phyloP scores from a whole-genome alignment of 768 basidiomycete species.

The Ramaria sp. region DNA sequence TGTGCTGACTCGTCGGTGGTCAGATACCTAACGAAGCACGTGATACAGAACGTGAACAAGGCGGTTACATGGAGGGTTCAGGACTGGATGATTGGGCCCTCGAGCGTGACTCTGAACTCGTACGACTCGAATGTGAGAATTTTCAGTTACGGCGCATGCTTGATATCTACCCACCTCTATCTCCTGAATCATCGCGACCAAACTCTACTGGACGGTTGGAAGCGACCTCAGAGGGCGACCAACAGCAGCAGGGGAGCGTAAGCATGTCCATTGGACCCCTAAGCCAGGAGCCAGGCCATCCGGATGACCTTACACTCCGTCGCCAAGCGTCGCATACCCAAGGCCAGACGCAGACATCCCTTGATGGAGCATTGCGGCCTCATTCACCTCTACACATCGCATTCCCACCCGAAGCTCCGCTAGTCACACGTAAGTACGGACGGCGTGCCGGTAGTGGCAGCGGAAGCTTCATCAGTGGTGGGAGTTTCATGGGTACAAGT shows the following conservation, averaged over 20 bases:
- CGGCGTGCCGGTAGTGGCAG: not conserved
- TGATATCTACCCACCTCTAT: slow-evolving; percentile 24
- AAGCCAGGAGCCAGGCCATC: not conserved
- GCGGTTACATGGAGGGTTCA: slow-evolving; percentile 3
- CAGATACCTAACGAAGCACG: slow-evolving; percentile 15
- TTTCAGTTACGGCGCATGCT: slow-evolving; percentile 65
- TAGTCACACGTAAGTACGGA: slow-evolving; percentile 4
- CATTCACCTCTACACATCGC: slow-evolving; percentile 1
- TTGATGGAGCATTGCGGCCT: not conserved
- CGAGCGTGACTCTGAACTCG: slow-evolving; percentile 85
- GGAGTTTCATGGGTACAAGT: not conserved
- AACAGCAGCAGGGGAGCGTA: not conserved
- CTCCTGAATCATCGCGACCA: not conserved
- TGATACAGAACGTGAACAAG: not conserved
- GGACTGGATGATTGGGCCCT: slow-evolving; percentile 59
- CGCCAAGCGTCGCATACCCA: not conserved
- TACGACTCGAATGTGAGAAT: slow-evolving; percentile 82
- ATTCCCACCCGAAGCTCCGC: not conserved
- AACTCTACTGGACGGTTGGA: not conserved
- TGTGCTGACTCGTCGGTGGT: not conserved
- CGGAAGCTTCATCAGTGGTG: not conserved
- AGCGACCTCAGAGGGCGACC: not conserved
- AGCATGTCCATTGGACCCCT: not conserved
- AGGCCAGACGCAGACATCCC: not conserved
- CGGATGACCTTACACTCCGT: not conserved